phyloP scores from a whole-genome alignment of 148 eudicot genomes.

The Vaccinium darrowii region DNA sequence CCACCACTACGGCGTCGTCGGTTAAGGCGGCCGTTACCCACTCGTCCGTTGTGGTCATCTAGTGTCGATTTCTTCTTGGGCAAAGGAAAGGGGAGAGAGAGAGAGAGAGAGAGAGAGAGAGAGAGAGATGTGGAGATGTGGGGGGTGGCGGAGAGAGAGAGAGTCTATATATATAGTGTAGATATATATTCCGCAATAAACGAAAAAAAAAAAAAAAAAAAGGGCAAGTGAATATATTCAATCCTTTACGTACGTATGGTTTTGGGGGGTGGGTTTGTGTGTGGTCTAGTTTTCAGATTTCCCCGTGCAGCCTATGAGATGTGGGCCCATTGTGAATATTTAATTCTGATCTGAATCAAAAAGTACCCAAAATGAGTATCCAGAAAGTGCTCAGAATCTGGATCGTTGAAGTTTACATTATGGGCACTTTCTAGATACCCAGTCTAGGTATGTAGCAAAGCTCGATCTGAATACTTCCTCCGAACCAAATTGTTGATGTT shows the following conservation, averaged over 20 bases:
- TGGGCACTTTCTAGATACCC: too few relatives aligned
- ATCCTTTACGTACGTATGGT: too few relatives aligned
- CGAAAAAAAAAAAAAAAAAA: not conserved
- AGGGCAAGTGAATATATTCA: not conserved
- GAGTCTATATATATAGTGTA: not conserved
- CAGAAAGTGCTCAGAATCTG: too few relatives aligned
- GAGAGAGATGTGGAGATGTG: not conserved
- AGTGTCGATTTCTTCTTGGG: not conserved
- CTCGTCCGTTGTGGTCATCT: conserved; percentile 20
- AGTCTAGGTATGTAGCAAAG: too few relatives aligned
- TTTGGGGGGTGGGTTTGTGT: not conserved
- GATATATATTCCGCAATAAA: not conserved
- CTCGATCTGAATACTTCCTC: too few relatives aligned
- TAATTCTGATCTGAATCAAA: too few relatives aligned
- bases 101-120: not conserved
- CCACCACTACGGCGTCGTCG: conserved; percentile 37
- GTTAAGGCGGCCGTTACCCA: conserved; percentile 40
- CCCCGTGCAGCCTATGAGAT: not conserved
- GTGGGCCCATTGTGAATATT: too few relatives aligned
- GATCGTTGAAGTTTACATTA: too few relatives aligned
- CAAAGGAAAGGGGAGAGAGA: not conserved
- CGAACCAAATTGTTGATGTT: too few relatives aligned
- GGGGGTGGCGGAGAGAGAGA: conserved; percentile 16
- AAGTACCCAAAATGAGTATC: too few relatives aligned
- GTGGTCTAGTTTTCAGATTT: not conserved